Evolutionary conservation across 73 alveolate genomes (phyloP).

Genomic region (Paramecium tetraurelia): DNA sequence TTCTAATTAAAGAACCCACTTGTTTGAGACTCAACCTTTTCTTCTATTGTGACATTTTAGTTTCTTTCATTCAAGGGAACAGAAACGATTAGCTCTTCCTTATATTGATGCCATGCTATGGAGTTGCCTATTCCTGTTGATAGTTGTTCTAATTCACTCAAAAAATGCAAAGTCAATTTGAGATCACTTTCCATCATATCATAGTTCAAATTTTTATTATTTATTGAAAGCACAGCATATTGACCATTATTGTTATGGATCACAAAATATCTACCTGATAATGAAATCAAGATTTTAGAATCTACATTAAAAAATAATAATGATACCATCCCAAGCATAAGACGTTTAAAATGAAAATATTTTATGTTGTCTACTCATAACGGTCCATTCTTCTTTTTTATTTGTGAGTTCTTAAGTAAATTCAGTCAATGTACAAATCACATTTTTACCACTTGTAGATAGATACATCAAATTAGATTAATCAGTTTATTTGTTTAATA

Average conservation of each 20-base stretch:
- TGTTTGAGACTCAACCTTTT: not conserved
- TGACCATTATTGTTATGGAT: not conserved
- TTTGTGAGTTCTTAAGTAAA: slow-evolving; percentile 31
- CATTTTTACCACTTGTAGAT: not conserved
- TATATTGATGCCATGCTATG: slow-evolving; percentile 18
- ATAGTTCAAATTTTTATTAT: not conserved
- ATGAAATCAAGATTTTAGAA: not conserved
- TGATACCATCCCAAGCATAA: not conserved
- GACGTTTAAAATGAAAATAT: not conserved
- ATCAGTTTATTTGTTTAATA: not conserved
- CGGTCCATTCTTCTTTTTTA: slow-evolving; percentile 27
- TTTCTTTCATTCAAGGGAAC: slow-evolving; percentile 13
- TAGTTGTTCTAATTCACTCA: slow-evolving; percentile 6
- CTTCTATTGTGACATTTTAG: not conserved
- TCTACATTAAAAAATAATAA: not conserved
- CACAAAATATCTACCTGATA: slow-evolving; percentile 1
- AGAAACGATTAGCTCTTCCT: not conserved
- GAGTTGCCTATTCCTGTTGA: not conserved
- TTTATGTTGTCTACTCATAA: slow-evolving; percentile 21
- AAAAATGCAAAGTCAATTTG: not conserved
- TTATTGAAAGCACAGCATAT: not conserved
- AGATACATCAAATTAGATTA: not conserved
- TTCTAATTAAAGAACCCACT: not conserved
- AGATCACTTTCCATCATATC: slow-evolving; percentile 23
- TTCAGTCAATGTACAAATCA: not conserved